Percentiles rank a stretch among this genome's conserved stretches.
Conservation (phyloP, 2,329 filamentous ascomycete genomes). For the Diaporthe vaccinii region DNA sequence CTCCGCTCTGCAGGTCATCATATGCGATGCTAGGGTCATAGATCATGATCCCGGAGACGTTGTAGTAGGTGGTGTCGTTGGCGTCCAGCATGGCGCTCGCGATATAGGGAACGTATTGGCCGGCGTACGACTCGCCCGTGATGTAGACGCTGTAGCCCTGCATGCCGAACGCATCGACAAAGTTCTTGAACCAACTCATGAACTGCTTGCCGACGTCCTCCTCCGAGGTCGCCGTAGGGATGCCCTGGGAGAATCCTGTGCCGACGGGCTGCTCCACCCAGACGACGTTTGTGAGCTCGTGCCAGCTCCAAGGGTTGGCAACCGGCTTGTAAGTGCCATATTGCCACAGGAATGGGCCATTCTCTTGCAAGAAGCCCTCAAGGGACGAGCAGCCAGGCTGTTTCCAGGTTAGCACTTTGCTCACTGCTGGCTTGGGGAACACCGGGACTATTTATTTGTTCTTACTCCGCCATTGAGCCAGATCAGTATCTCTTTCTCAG, state of each 20-base stretch:
- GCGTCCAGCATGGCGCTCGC: slow-evolving; percentile 79
- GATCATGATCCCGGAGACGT: slow-evolving; percentile 73
- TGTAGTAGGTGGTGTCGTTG: slow-evolving; percentile 75
- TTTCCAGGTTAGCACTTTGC: neutral
- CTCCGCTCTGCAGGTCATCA: slow-evolving; percentile 57
- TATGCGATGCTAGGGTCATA: slow-evolving; percentile 78
- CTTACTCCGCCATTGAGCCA: slow-evolving; percentile 70
- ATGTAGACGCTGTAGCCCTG: slow-evolving; percentile 79
- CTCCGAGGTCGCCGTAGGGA: slow-evolving; percentile 73
- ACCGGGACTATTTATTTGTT: neutral
- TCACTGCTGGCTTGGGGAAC: neutral
- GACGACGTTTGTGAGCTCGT: slow-evolving; percentile 81
- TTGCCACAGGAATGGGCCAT: slow-evolving; percentile 80
- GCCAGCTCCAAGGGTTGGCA: slow-evolving; percentile 80
- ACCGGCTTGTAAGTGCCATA: slow-evolving; percentile 76
- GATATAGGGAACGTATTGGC: slow-evolving; percentile 79
- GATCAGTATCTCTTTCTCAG: slow-evolving; percentile 71
- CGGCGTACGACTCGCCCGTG: slow-evolving; percentile 79
- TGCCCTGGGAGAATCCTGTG: slow-evolving; percentile 78
- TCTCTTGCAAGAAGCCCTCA: slow-evolving; percentile 80
- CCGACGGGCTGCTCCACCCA: slow-evolving; percentile 79
- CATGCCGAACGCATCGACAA: slow-evolving; percentile 78
- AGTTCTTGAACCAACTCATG: slow-evolving; percentile 84
- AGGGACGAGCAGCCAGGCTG: slow-evolving; percentile 73
- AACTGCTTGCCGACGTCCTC: slow-evolving; percentile 80